Evolutionary conservation across 495 filamentous ascomycete genomes (phyloP).

Genomic region (Bryoglossum gracile): DNA sequence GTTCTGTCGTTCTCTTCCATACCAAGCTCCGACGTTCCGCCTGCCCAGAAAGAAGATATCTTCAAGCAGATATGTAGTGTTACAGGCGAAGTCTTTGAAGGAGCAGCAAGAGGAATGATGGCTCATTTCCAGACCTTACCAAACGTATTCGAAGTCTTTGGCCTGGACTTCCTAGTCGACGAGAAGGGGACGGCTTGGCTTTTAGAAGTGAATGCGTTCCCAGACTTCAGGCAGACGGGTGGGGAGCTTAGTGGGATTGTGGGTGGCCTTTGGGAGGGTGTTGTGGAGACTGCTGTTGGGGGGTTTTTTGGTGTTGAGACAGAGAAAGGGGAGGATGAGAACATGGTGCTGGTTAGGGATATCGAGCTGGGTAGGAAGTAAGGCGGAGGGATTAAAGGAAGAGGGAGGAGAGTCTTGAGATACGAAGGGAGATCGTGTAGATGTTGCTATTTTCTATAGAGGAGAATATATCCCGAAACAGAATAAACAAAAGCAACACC

Average conservation of each 20-base stretch:
- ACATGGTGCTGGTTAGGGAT: constrained; percentile 34
- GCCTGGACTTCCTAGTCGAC: constrained; percentile 85
- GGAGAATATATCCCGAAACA: too few species aligned
- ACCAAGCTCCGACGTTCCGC: constrained; percentile 24
- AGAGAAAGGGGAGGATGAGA: constrained; percentile 23
- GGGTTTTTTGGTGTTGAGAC: constrained; percentile 48
- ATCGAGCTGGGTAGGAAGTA: constrained; percentile 53
- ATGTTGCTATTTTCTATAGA: too few species aligned
- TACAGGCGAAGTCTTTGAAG: constrained; percentile 73
- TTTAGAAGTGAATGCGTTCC: constrained; percentile 93
- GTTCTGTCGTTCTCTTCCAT: constrained; percentile 69
- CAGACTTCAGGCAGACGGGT: constrained; percentile 90
- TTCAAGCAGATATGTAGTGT: constrained; percentile 65
- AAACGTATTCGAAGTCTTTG: constrained; percentile 87
- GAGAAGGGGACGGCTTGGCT: constrained; percentile 55
- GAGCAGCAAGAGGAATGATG: constrained; percentile 72
- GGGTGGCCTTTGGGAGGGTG: constrained; percentile 64
- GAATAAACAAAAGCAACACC: too few species aligned
- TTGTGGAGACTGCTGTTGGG: constrained; percentile 57
- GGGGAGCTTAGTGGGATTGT: constrained; percentile 62
- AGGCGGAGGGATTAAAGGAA: neutral
- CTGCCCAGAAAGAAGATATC: constrained; percentile 44
- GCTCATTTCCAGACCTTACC: constrained; percentile 86
- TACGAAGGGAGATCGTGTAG: neutral
- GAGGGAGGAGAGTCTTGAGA: neutral